Percentiles rank a stretch among this genome's conserved stretches.
Conservation (phyloP, 2,329 filamentous ascomycete species). For the Xylaria sp. region DNA sequence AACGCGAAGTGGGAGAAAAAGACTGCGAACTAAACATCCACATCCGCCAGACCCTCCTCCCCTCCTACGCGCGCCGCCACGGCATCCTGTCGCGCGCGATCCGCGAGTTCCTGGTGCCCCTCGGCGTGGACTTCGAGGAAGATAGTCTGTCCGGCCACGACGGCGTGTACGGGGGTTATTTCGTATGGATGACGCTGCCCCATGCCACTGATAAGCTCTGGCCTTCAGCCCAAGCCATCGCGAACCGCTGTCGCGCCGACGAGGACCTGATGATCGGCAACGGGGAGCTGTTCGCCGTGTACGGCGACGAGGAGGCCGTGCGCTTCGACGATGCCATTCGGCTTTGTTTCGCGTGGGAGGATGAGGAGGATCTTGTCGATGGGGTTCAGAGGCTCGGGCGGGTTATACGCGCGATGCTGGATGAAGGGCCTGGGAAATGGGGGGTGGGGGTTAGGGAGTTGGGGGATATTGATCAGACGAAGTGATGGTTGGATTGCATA, state of each 20-base stretch:
- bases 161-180: slow-evolving; percentile 79
- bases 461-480: slow-evolving; percentile 21
- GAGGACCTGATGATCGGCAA: slow-evolving; percentile 75
- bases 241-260: slow-evolving; percentile 66
- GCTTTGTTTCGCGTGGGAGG: slow-evolving; percentile 79
- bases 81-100: slow-evolving; percentile 68
- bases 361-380: slow-evolving; percentile 72
- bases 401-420: slow-evolving; percentile 50
- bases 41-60: slow-evolving; percentile 56
- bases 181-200: slow-evolving; percentile 81
- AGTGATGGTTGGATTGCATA: slow-evolving; percentile 21
- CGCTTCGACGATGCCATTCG: slow-evolving; percentile 70
- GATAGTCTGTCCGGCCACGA: slow-evolving; percentile 43
- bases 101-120: slow-evolving; percentile 66
- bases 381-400: slow-evolving; percentile 72
- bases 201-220: slow-evolving; percentile 34
- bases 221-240: slow-evolving; percentile 66
- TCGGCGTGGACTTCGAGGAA: slow-evolving; percentile 63
- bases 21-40: slow-evolving; percentile 49
- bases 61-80: slow-evolving; percentile 60
- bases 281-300: slow-evolving; percentile 76
- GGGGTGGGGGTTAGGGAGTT: neutral
- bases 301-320: slow-evolving; percentile 63
- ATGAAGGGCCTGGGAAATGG: slow-evolving; percentile 38
- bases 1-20: slow-evolving; percentile 28